A percentile compares a stretch with the other conserved stretches of the same genome.
These are phyloP conservation scores for Flaveria linearis DNA, from an alignment of 129 eudicot species.

Conservation along the genomic window DNA sequence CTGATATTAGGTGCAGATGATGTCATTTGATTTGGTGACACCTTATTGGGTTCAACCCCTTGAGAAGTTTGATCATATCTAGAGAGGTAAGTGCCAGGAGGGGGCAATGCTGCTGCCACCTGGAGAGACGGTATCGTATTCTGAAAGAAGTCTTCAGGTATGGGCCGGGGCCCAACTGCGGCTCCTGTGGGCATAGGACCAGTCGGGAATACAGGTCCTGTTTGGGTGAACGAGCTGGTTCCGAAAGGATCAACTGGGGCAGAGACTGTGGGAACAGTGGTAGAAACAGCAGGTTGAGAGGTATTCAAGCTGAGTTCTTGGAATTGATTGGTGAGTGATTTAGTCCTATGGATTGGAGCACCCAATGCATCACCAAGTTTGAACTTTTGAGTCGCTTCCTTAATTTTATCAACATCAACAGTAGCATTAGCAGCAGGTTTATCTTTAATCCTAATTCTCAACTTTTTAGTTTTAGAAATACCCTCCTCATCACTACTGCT, in stretches of 20 bases:
- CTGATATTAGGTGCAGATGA: slow-evolving; percentile 44
- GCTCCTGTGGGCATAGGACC: slow-evolving; percentile 54
- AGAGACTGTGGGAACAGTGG: slow-evolving; percentile 37
- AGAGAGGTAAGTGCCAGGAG: slow-evolving; percentile 79
- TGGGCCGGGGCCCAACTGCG: slow-evolving; percentile 79
- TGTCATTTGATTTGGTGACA: slow-evolving; percentile 46
- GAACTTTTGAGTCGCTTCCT: slow-evolving; percentile 94
- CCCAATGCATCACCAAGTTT: slow-evolving; percentile 64
- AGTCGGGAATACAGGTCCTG: slow-evolving; percentile 51
- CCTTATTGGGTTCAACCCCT: slow-evolving; percentile 46
- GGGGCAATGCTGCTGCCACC: slow-evolving; percentile 89
- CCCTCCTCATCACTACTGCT: slow-evolving; percentile 97
- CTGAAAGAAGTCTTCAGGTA: slow-evolving; percentile 98
- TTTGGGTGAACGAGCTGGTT: slow-evolving; percentile 49
- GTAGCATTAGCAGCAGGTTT: slow-evolving; percentile 75
- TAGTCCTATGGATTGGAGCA: slow-evolving; percentile 74
- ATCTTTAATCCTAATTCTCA: slow-evolving; percentile 68
- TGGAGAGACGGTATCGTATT: slow-evolving; percentile 88
- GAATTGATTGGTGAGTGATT: slow-evolving; percentile 68
- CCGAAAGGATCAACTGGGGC: slow-evolving; percentile 72
- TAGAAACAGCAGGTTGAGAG: slow-evolving; percentile 53
- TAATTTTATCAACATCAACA: slow-evolving; percentile 84
- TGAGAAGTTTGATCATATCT: slow-evolving; percentile 69
- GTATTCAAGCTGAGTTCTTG: slow-evolving; percentile 57
- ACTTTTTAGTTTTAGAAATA: slow-evolving; percentile 67